A percentile compares a stretch with the other conserved stretches of the same genome.
phyloP scores from a whole-genome alignment of 176 grass and related monocot species.

The Canna indica region DNA sequence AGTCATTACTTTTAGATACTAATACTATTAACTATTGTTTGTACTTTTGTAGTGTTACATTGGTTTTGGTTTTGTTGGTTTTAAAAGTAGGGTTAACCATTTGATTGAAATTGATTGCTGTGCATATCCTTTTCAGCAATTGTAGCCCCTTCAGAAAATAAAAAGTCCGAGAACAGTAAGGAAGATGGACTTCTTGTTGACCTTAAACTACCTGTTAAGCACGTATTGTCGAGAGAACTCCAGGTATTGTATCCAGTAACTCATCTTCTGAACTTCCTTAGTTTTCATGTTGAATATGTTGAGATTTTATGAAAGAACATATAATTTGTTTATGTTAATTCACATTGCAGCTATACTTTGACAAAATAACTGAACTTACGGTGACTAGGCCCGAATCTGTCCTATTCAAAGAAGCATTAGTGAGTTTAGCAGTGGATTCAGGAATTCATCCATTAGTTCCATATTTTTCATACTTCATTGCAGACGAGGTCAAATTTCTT shows the following conservation, averaged over 20 bases:
- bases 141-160: conserved; percentile 51
- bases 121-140: conserved; percentile 33
- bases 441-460: conserved; percentile 89
- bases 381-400: conserved; percentile 52
- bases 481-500: conserved; percentile 48
- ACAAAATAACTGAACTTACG: conserved; percentile 92
- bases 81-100: background rate
- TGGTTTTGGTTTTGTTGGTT: background rate
- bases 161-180: conserved; percentile 58
- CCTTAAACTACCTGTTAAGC: conserved; percentile 94
- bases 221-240: conserved; percentile 85
- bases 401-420: conserved; percentile 79
- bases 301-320: conserved; percentile 4
- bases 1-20: background rate
- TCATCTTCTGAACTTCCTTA: background rate
- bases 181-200: conserved; percentile 70
- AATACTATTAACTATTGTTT: too few relatives aligned
- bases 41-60: too few relatives aligned
- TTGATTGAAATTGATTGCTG: background rate
- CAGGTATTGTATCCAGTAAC: conserved; percentile 31
- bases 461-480: conserved; percentile 93
- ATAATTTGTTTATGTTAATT: conserved; percentile 22
- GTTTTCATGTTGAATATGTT: background rate
- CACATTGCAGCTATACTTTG: conserved; percentile 80
- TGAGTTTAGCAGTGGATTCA: conserved; percentile 83